These are phyloP conservation scores for Chara braunii DNA, from an alignment of 139 green algal species.

Conservation along the genomic window DNA sequence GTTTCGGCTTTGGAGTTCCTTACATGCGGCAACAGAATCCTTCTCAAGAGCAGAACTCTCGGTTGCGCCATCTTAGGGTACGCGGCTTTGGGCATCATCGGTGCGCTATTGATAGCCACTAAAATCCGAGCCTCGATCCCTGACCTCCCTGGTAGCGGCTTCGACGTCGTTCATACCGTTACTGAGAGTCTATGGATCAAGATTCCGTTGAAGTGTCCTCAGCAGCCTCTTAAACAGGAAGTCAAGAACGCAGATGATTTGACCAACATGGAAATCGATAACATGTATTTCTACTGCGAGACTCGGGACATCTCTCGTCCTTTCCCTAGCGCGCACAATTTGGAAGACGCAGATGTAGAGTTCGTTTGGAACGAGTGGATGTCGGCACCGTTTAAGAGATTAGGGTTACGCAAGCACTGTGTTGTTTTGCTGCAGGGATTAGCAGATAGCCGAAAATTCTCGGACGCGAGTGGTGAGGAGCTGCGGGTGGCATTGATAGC, in stretches of 20 bases:
- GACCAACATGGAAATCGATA: constrained; percentile 54
- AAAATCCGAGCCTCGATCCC: constrained; percentile 53
- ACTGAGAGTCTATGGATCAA: constrained; percentile 67
- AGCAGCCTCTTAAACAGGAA: constrained; percentile 12
- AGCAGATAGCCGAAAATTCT: constrained; percentile 61
- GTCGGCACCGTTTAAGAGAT: constrained; percentile 52
- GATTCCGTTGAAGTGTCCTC: constrained; percentile 51
- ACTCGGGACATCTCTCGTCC: constrained; percentile 84
- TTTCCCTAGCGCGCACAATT: constrained; percentile 47
- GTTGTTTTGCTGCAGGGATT: constrained; percentile 85
- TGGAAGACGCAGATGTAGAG: constrained; percentile 21
- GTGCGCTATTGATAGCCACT: constrained; percentile 77
- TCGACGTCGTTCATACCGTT: constrained; percentile 74
- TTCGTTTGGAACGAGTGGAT: constrained; percentile 47
- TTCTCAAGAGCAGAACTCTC: constrained; percentile 27
- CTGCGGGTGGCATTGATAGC: constrained; percentile 65
- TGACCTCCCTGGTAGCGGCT: constrained; percentile 74
- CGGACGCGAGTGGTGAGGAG: constrained; percentile 49
- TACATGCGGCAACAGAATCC: neutral
- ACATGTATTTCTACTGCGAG: constrained; percentile 90
- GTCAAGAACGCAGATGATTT: constrained; percentile 38
- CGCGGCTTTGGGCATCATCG: constrained; percentile 55
- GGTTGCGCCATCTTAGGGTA: constrained; percentile 74
- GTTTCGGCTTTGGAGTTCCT: constrained; percentile 6
- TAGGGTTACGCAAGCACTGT: constrained; percentile 63